Base-by-base conservation (phyloP, 768 basidiomycete genomes). In the Agaricus bisporus region DNA sequence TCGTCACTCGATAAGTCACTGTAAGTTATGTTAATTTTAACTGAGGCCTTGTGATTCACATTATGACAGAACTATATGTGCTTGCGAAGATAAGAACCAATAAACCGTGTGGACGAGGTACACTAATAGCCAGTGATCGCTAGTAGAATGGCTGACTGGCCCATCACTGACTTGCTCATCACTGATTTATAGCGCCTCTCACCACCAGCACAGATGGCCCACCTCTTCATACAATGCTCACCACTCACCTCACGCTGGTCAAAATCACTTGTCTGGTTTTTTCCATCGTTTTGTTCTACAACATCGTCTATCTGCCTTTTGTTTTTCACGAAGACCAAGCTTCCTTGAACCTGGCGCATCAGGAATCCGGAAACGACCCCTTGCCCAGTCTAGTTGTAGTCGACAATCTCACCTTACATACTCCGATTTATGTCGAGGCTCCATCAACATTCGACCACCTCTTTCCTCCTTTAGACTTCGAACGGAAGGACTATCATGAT, bases 401-500 rank as follows among this genome's bases (percentile, higher is more conserved):
- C 14, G 12, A 41, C 4, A 29, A 17, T 8, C 22, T 15, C 35
- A 2, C 32, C 7, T 7, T 11, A 4, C 32, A 7, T 0, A 3
- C 32, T 22, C 15, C 37, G 28, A 4, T 18, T 14, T 53, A 53
- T 42, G 44, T 17, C 32, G 36, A 53, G 25, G 51, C 51, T 10
- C 45, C 55, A n/a, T 46, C 49, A 15, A 10, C 11, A 9, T 43
- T 63, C n/a, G 51, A 58, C 14, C 4, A 51, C 8, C 25, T 49
- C 22, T 63, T 65, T 38, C 51, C 61, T 7, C 56, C 58, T 11
- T 60, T 59, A 37, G 55, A 61, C 35, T 18, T 49, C 12, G 37
- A 50, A 6, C 56, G 60, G 22, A 58, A 60, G 41, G 48, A 61
- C 37, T 67, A 64, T 48, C 60, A 54, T n/a, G 65, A 68, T 45